These are phyloP conservation scores for Asterionellopsis glacialis DNA, from an alignment of 108 stramenopile species.

Conservation along the genomic window DNA sequence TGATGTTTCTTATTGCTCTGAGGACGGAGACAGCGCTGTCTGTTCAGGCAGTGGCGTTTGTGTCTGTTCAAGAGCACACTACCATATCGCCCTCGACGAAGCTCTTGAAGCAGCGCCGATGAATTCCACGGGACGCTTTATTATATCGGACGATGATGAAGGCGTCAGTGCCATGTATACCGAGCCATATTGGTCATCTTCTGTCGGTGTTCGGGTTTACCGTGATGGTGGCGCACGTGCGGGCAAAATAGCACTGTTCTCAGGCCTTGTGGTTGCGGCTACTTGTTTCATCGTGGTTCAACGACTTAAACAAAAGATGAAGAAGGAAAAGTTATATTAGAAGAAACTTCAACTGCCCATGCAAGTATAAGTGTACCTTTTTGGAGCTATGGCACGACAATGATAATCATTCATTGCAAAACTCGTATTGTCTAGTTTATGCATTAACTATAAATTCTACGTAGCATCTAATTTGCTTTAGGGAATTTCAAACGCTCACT, in stretches of 20 bases:
- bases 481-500: no score
- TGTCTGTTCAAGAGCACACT: conserved; percentile 69
- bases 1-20: conserved; percentile 56
- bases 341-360: background rate
- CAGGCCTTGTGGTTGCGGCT: conserved; percentile 30
- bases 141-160: conserved; percentile 39
- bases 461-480: no score
- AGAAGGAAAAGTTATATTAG: conserved; percentile 76
- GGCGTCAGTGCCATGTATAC: conserved; percentile 75
- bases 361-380: no score
- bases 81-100: conserved; percentile 77
- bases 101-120: conserved; percentile 54
- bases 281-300: conserved; percentile 30
- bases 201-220: conserved; percentile 69
- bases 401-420: no score
- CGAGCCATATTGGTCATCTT: conserved; percentile 73
- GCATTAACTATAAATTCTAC: no score
- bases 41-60: conserved; percentile 61
- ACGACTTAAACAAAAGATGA: conserved; percentile 52
- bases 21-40: conserved; percentile 35
- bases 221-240: conserved; percentile 37
- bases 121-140: conserved; percentile 58
- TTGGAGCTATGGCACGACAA: no score
- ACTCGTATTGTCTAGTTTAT: no score
- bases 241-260: conserved; percentile 42